phyloP scores from a whole-genome alignment of 768 basidiomycete genomes.

The Suillus clintonianus region DNA sequence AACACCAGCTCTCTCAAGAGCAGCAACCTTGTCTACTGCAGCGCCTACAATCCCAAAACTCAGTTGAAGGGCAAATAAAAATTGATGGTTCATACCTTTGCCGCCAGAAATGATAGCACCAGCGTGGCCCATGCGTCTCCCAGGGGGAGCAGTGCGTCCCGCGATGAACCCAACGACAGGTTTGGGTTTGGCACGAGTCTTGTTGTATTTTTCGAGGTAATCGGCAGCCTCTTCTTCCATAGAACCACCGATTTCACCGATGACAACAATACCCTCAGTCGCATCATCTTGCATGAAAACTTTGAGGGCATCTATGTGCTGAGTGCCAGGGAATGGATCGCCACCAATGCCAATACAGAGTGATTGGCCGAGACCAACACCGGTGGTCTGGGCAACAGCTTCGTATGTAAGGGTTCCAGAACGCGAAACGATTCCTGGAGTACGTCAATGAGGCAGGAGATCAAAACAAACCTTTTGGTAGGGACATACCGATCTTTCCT shows the following conservation, averaged over 20 bases:
- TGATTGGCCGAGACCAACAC: slow-evolving; percentile 94
- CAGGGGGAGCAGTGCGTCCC: slow-evolving; percentile 96
- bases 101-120: slow-evolving; percentile 98
- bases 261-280: slow-evolving; percentile 97
- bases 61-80: background rate
- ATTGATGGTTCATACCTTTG: slow-evolving; percentile 61
- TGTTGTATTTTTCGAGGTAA: slow-evolving; percentile 91
- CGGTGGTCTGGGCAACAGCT: slow-evolving; percentile 96
- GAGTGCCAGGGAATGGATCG: slow-evolving; percentile 95
- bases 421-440: slow-evolving; percentile 86
- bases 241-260: slow-evolving; percentile 97
- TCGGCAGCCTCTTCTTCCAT: slow-evolving; percentile 99
- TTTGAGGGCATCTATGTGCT: slow-evolving; percentile 94
- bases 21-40: slow-evolving; percentile 90
- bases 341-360: slow-evolving; percentile 97
- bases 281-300: slow-evolving; percentile 93
- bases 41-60: slow-evolving; percentile 53
- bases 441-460: background rate
- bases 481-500: slow-evolving; percentile 82
- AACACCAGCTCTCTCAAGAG: slow-evolving; percentile 88
- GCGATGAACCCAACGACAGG: slow-evolving; percentile 99
- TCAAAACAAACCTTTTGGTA: background rate
- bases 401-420: slow-evolving; percentile 98
- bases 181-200: slow-evolving; percentile 82
- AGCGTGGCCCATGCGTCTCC: slow-evolving; percentile 97